phyloP scores from a whole-genome alignment of 257 asterid genomes.

The Nicotiana obtusifolia region DNA sequence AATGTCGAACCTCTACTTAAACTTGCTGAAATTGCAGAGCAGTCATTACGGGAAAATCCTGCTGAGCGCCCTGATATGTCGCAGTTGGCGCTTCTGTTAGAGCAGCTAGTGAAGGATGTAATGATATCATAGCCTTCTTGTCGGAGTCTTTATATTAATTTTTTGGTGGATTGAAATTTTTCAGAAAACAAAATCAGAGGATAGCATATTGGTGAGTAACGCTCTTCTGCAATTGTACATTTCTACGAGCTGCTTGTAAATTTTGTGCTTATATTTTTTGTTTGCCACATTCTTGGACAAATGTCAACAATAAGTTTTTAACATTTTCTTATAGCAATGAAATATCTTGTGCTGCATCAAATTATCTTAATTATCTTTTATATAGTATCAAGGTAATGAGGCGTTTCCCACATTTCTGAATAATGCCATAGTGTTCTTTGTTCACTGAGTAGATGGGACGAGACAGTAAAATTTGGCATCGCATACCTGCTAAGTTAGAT shows the following conservation, averaged over 20 bases:
- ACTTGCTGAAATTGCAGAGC: conserved; percentile 82
- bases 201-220: conserved; percentile 33
- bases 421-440: not conserved
- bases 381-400: not conserved
- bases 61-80: conserved; percentile 50
- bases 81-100: conserved; percentile 57
- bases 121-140: conserved; percentile 44
- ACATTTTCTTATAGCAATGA: not conserved
- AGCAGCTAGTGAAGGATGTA: conserved; percentile 68
- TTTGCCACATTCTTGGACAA: conserved; percentile 3
- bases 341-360: not conserved
- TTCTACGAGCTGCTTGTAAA: conserved; percentile 52
- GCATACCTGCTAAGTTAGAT: not conserved
- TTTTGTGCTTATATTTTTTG: conserved; percentile 17
- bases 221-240: conserved; percentile 67
- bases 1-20: conserved; percentile 86
- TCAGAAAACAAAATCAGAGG: conserved; percentile 22
- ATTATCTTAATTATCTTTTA: not conserved
- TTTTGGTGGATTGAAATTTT: conserved; percentile 24
- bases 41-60: conserved; percentile 65
- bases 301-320: not conserved
- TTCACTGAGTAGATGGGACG: not conserved
- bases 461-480: not conserved
- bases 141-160: conserved; percentile 1
- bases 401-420: not conserved